Base-by-base conservation (phyloP, 176 grass and related monocot genomes). In the Echinochloa phyllopogon region DNA sequence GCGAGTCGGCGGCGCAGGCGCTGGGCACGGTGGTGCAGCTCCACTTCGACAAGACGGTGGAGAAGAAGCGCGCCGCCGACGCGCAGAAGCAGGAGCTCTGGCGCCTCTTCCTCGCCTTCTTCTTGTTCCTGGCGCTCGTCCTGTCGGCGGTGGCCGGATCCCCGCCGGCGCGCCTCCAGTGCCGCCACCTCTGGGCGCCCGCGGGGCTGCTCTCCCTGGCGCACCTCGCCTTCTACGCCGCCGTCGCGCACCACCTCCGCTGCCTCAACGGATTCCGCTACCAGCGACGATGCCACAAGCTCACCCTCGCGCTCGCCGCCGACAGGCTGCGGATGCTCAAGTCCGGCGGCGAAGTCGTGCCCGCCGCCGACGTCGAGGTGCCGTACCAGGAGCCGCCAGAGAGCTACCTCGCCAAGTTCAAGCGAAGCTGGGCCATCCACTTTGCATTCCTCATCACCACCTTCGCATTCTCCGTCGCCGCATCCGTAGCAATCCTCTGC, bases 71-170 rank as follows among this genome's bases (percentile, higher is more conserved):
- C 14, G 72, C 76, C 42, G 89, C 94, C 11, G 95, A 98, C 81
- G 87, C 83, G 68, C 95, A 98, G 91, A 95, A 95, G 85, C 93
- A 98, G 93, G 96, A 98, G 91, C 85, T 98, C 5, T 98, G 93
- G 93, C 96, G 96, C 36, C 93, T 98, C 79, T 94, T 95, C 93
- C 83, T 95, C 4, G 75, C 88, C 91, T 95, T 98, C 96, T 92
- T 98, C 86, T 85, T 98, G 63, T 87, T 98, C 87, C 91, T 98
- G 0, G 87, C 93, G 3, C 16, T 98, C 69, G 41, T 89, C 16
- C 87, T 95, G 68, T 85, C 88, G 17, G 82, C 78, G 65, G 84
- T 94, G 44, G 57, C 84, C 7, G 47, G 80, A 6, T 82, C 89
- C 4, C 80, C 86, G 11, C 85, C 86, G 0, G 72, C 62, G 0